Percentiles rank a stretch among this genome's conserved stretches.
These are phyloP conservation scores for Lachnellula occidentalis DNA, from an alignment of 2,329 filamentous ascomycete species.

Conservation along the genomic window DNA sequence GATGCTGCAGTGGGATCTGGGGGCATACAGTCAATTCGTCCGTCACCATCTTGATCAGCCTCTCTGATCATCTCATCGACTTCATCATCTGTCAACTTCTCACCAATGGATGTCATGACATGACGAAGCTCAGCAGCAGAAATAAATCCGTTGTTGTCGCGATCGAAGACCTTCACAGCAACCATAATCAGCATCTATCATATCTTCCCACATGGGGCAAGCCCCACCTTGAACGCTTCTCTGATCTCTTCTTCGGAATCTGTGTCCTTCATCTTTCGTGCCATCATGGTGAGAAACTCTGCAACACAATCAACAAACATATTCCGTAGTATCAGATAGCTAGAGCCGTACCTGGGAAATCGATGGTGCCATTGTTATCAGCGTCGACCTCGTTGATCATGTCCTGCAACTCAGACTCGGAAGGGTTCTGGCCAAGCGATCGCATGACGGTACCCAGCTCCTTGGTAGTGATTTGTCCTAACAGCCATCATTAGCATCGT, in stretches of 20 bases:
- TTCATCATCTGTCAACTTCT: slow-evolving; percentile 87
- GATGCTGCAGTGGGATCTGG: neutral
- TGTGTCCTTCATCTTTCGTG: slow-evolving; percentile 89
- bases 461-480: slow-evolving; percentile 89
- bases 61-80: slow-evolving; percentile 92
- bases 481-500: slow-evolving; percentile 17
- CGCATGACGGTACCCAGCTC: slow-evolving; percentile 88
- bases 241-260: slow-evolving; percentile 88
- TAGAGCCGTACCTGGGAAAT: slow-evolving; percentile 69
- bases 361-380: slow-evolving; percentile 89
- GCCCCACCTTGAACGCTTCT: slow-evolving; percentile 74
- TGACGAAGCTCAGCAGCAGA: slow-evolving; percentile 82
- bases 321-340: neutral
- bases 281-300: slow-evolving; percentile 95
- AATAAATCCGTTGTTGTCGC: slow-evolving; percentile 89
- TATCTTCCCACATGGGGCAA: neutral
- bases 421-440: slow-evolving; percentile 83
- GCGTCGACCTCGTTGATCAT: slow-evolving; percentile 94
- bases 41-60: slow-evolving; percentile 84
- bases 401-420: slow-evolving; percentile 83
- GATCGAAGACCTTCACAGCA: slow-evolving; percentile 63
- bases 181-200: slow-evolving; percentile 7
- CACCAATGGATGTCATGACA: slow-evolving; percentile 87
- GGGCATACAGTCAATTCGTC: slow-evolving; percentile 76
- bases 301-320: slow-evolving; percentile 23